A percentile compares a stretch with the other conserved stretches of the same genome.
These are phyloP conservation scores for Diaporthe citri DNA, from an alignment of 2,329 filamentous ascomycete genomes.

Conservation along the genomic window DNA sequence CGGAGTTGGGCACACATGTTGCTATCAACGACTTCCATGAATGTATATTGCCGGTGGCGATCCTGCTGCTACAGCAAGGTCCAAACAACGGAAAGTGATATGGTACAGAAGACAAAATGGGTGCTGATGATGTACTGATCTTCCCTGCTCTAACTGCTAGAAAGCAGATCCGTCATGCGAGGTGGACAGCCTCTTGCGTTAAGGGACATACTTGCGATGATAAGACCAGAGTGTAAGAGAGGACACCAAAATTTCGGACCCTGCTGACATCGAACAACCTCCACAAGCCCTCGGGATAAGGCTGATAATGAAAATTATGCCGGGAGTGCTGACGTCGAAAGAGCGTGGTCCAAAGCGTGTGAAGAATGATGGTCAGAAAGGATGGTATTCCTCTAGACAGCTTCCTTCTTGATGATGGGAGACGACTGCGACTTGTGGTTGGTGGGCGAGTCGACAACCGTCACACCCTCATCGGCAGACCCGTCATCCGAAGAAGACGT, in stretches of 20 bases:
- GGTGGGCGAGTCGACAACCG: slow-evolving; percentile 64
- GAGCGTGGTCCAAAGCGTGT: slow-evolving; percentile 34
- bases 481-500: slow-evolving; percentile 60
- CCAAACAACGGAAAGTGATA: slow-evolving; percentile 40
- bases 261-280: slow-evolving; percentile 41
- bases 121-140: slow-evolving; percentile 38
- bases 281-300: slow-evolving; percentile 39
- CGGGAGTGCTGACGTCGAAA: slow-evolving; percentile 39
- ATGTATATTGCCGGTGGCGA: slow-evolving; percentile 40
- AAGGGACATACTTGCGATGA: slow-evolving; percentile 40
- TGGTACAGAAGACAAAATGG: slow-evolving; percentile 41
- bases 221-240: slow-evolving; percentile 41
- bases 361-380: slow-evolving; percentile 45
- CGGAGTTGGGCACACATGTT: neutral
- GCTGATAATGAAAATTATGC: slow-evolving; percentile 40
- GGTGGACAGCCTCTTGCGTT: slow-evolving; percentile 38
- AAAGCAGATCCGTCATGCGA: slow-evolving; percentile 38
- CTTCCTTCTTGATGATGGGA: slow-evolving; percentile 61
- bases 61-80: slow-evolving; percentile 36
- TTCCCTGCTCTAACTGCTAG: slow-evolving; percentile 40
- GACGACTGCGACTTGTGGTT: slow-evolving; percentile 62
- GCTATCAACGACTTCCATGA: slow-evolving; percentile 39
- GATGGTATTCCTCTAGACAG: slow-evolving; percentile 48
- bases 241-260: slow-evolving; percentile 39
- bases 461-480: slow-evolving; percentile 65